Percentiles rank a stretch among this genome's conserved stretches.
Conservation (phyloP, 805 yeast genomes). For the Wickerhamiella occidentalis region DNA sequence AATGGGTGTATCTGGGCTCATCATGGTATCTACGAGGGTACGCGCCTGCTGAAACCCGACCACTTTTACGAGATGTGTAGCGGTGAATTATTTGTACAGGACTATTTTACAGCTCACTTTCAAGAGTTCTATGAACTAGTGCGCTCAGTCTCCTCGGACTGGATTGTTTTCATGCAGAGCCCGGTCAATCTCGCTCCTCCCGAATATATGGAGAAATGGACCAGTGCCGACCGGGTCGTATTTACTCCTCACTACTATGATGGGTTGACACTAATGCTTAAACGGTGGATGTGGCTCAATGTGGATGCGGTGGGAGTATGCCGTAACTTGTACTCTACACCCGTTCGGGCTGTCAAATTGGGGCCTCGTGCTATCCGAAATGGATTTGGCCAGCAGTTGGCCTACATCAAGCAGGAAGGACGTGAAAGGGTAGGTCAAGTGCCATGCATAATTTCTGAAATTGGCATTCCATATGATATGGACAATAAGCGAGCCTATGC, state of each 20-base stretch:
- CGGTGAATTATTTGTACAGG: conserved; percentile 40
- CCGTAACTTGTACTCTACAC: conserved; percentile 62
- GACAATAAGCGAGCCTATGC: conserved; percentile 61
- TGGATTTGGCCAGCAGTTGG: conserved; percentile 55
- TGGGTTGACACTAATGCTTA: conserved; percentile 85
- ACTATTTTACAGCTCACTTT: conserved; percentile 54
- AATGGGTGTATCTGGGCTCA: conserved; percentile 75
- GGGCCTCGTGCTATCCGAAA: conserved; percentile 70
- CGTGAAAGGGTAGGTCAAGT: conserved; percentile 48
- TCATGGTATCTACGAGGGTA: conserved; percentile 61
- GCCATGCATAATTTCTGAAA: conserved; percentile 78
- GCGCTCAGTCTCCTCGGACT: conserved; percentile 33
- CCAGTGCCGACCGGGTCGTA: conserved; percentile 25
- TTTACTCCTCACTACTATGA: conserved; percentile 89
- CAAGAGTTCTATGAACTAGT: conserved; percentile 37
- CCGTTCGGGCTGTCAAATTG: conserved; percentile 53
- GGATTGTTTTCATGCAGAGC: conserved; percentile 59
- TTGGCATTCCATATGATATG: conserved; percentile 98
- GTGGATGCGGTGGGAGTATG: conserved; percentile 84
- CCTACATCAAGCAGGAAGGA: conserved; percentile 56
- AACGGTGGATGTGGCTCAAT: conserved; percentile 72
- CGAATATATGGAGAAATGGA: conserved; percentile 41
- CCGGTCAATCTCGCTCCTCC: conserved; percentile 79
- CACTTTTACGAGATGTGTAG: conserved; percentile 37
- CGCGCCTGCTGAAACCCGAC: conserved; percentile 30